A percentile compares a stretch with the other conserved stretches of the same genome.
Conservation (phyloP, 2,329 filamentous ascomycete species). For the Paraphaeosphaeria sporulosa region DNA sequence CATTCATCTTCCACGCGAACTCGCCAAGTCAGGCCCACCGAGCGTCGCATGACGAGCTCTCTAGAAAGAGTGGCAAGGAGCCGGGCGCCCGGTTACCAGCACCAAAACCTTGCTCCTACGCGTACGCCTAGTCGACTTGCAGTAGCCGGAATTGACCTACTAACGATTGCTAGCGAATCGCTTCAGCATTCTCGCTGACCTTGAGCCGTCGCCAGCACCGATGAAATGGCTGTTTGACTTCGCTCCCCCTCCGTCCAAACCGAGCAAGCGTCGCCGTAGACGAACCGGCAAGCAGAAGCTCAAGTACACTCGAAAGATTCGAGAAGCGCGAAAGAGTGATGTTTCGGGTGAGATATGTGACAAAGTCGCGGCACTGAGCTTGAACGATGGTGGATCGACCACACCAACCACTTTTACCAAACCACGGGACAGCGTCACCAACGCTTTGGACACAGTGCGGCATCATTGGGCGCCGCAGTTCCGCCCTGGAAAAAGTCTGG, state of each 20-base stretch:
- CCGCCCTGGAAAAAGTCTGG: conserved; percentile 20
- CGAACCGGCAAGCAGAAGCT: conserved; percentile 26
- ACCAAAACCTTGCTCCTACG: conserved; percentile 31
- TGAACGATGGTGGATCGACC: conserved; percentile 15
- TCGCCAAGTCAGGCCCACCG: conserved; percentile 20
- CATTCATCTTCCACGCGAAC: conserved; percentile 15
- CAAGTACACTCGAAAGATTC: conserved; percentile 15
- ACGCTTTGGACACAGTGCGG: conserved; percentile 19
- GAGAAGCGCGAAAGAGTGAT: conserved; percentile 9
- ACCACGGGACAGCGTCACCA: background rate
- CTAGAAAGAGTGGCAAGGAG: conserved; percentile 9
- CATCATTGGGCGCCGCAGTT: conserved; percentile 36
- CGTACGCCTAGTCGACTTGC: conserved; percentile 19
- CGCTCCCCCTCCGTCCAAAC: conserved; percentile 13
- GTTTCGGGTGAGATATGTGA: conserved; percentile 19
- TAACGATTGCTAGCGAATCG: conserved; percentile 32
- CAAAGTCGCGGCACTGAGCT: conserved; percentile 17
- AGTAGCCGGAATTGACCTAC: background rate
- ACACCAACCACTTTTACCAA: background rate
- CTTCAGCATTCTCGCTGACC: conserved; percentile 36
- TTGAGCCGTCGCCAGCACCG: conserved; percentile 27
- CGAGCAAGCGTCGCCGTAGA: conserved; percentile 25
- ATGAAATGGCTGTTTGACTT: conserved; percentile 32
- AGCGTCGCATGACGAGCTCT: conserved; percentile 19
- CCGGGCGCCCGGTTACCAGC: conserved; percentile 22